Evolutionary conservation across 441 rosid genomes (phyloP), one percentile per base, ranked within the genome.

Genomic region (Brassica hybrid): DNA sequence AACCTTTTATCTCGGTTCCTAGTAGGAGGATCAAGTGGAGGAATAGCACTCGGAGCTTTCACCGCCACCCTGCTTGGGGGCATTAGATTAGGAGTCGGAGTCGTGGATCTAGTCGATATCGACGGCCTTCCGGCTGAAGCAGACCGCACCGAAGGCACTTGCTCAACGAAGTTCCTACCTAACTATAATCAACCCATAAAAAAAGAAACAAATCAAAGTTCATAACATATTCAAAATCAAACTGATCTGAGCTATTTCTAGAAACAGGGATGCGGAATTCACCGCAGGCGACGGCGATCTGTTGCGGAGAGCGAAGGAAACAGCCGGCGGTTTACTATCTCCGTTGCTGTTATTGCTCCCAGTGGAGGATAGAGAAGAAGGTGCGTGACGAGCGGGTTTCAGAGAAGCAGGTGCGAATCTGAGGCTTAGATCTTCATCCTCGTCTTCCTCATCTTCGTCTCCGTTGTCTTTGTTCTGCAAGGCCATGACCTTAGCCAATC

Each of bases 231-330:
- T 4, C 43, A 69, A 75, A 48, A 58, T 57, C 56, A 56, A 79
- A 67, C 64, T 74, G 50, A 74, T 69, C 72, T 69, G 32, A 69
- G 67, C 60, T 52, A 67, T 25, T 61, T 73, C 3, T 13, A 73
- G 18, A 25, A 67, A 27, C 14, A 32, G 19, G 58, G 62, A 56
- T 6, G 25, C 59, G 66, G 13, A 68, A 76, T 12, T 83, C 86
- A 92, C 98, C 93, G 95, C 91, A 86, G 97, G 97, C 16, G 97
- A 94, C 5, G 94, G 94, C 79, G 97, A 92, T 92, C 98, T 90
- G 75, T 80, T 89, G 76, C 88, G 85, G 79, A 90, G 85, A 71
- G 80, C 43, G 73, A 85, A 56, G 67, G 94, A 87, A 76, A 84
- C 69, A 64, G 86, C 72, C 43, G 90, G 86, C 12, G 76, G 63